Evolutionary conservation across 2,329 filamentous ascomycete genomes (phyloP).

Genomic region (Aspergillus viridinutans): DNA sequence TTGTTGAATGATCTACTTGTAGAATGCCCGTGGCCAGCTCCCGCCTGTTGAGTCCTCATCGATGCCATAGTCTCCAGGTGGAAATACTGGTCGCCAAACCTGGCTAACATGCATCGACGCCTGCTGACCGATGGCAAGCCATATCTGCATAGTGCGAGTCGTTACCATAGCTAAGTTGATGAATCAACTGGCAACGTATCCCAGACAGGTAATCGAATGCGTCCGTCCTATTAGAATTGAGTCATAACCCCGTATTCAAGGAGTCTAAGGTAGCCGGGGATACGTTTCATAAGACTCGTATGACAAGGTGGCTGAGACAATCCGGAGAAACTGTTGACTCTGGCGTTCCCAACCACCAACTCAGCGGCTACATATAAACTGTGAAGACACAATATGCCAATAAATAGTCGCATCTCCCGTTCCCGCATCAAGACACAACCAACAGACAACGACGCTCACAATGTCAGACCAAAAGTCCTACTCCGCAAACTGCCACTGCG

Average conservation of each 20-base stretch:
- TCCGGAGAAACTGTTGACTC: background rate
- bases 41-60: too few relatives aligned
- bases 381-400: background rate
- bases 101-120: too few relatives aligned
- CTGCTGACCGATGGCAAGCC: background rate
- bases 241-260: background rate
- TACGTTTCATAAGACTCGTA: background rate
- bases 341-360: background rate
- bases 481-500: constrained; percentile 19
- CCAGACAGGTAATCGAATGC: background rate
- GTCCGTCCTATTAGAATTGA: background rate
- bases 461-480: constrained; percentile 1
- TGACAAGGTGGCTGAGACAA: background rate
- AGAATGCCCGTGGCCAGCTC: too few relatives aligned
- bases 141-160: background rate
- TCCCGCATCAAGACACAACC: background rate
- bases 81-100: too few relatives aligned
- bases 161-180: background rate
- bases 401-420: background rate
- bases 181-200: background rate
- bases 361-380: background rate
- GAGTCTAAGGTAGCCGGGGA: background rate
- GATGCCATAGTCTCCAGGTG: too few relatives aligned
- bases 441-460: background rate
- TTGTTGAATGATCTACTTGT: too few relatives aligned